Evolutionary conservation across 2,329 filamentous ascomycete species (phyloP).

Genomic region (Pseudocercospora ulei): DNA sequence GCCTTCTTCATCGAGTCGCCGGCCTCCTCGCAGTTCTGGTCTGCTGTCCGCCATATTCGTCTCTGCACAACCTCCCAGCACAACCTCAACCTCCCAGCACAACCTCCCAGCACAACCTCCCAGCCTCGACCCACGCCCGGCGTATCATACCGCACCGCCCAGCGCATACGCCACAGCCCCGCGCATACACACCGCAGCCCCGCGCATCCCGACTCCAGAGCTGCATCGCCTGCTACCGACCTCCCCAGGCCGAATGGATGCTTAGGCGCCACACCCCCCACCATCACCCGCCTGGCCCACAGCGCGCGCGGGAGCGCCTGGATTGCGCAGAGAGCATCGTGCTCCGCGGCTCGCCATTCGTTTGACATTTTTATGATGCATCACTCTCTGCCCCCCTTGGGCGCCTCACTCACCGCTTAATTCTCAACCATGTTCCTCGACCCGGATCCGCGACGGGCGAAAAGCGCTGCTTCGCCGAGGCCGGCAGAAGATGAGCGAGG

Average conservation of each 20-base stretch:
- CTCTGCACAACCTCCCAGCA: conserved; percentile 4
- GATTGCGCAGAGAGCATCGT: conserved; percentile 19
- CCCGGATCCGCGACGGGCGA: conserved; percentile 25
- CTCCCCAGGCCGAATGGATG: conserved; percentile 8
- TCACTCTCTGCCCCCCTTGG: conserved; percentile 16
- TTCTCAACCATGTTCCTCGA: conserved; percentile 32
- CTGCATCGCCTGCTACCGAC: conserved; percentile 14
- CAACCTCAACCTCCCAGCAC: conserved; percentile 1
- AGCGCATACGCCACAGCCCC: conserved; percentile 8
- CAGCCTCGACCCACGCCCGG: conserved; percentile 9
- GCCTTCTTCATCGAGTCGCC: conserved; percentile 4
- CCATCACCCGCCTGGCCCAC: conserved; percentile 21
- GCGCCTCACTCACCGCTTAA: conserved; percentile 13
- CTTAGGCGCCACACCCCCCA: no score
- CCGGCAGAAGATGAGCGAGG: background rate
- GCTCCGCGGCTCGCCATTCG: conserved; percentile 21
- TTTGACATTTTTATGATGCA: conserved; percentile 22
- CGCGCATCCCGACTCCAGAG: conserved; percentile 9
- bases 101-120: background rate
- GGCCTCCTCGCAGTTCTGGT: conserved; percentile 9
- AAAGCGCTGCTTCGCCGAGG: conserved; percentile 10
- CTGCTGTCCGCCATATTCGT: conserved; percentile 3
- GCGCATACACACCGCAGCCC: conserved; percentile 12
- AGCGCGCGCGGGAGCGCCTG: conserved; percentile 13
- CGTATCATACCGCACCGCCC: no score